A percentile compares a stretch with the other conserved stretches of the same genome.
Conservation (phyloP, 2,329 filamentous ascomycete species). For the Talaromyces sp. region DNA sequence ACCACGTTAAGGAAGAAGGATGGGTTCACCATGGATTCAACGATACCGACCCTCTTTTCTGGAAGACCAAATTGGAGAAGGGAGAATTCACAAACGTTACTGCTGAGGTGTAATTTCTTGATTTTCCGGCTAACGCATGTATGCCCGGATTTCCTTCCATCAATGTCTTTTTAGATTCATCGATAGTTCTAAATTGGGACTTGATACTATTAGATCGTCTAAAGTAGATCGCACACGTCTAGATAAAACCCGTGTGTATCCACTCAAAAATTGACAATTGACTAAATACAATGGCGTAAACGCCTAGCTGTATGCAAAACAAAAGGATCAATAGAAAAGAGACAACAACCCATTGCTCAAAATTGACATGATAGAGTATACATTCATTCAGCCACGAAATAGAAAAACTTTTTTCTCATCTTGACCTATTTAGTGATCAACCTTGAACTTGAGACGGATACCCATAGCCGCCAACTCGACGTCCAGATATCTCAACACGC, state of each 20-base stretch:
- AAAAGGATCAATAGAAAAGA: not conserved
- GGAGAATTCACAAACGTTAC: constrained; percentile 97
- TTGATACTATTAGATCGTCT: not conserved
- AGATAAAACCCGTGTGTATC: not conserved
- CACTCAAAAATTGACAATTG: not conserved
- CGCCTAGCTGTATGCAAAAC: constrained; percentile 16
- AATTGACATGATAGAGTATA: not conserved
- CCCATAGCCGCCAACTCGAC: constrained; percentile 97
- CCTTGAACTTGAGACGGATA: constrained; percentile 87
- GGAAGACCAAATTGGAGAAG: constrained; percentile 98
- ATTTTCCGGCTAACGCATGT: not conserved
- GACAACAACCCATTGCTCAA: not conserved
- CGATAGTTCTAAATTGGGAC: not conserved
- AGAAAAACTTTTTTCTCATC: not conserved
- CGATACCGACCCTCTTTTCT: constrained; percentile 99
- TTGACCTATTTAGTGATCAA: constrained; percentile 47
- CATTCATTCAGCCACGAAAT: not conserved
- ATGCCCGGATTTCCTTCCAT: not conserved
- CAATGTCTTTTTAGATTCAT: constrained; percentile 4
- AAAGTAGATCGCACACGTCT: not conserved
- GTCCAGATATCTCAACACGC: constrained; percentile 88
- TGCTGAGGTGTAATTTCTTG: constrained; percentile 54
- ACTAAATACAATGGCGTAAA: constrained; percentile 1
- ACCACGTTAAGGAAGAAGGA: constrained; percentile 97
- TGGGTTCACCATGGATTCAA: constrained; percentile 99